Evolutionary conservation across 2,329 filamentous ascomycete genomes (phyloP).

Genomic region (Aspergillus texensis): DNA sequence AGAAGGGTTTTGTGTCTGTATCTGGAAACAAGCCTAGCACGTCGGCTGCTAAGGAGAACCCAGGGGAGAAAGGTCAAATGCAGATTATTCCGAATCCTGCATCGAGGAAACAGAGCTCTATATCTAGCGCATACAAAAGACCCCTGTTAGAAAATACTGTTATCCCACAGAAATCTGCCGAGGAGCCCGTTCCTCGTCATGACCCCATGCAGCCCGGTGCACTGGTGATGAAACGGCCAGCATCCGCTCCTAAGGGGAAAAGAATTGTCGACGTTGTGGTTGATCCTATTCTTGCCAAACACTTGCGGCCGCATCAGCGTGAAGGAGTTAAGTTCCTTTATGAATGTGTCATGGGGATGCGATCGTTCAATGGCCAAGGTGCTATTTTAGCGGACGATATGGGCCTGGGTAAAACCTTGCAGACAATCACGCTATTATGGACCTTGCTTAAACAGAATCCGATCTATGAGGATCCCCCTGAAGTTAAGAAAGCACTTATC

Average conservation of each 20-base stretch:
- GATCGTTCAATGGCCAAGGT: slow-evolving; percentile 66
- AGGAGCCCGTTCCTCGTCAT: slow-evolving; percentile 63
- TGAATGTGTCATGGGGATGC: slow-evolving; percentile 75
- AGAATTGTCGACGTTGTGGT: slow-evolving; percentile 72
- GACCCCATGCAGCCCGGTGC: slow-evolving; percentile 62
- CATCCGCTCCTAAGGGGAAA: slow-evolving; percentile 59
- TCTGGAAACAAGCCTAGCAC: slow-evolving; percentile 11
- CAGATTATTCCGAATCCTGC: slow-evolving; percentile 32
- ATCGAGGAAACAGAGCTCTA: slow-evolving; percentile 45
- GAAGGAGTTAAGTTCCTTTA: slow-evolving; percentile 73
- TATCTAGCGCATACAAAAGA: slow-evolving; percentile 60
- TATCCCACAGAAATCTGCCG: slow-evolving; percentile 48
- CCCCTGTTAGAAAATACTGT: slow-evolving; percentile 60
- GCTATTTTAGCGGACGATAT: slow-evolving; percentile 76
- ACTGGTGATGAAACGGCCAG: slow-evolving; percentile 68
- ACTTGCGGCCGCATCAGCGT: slow-evolving; percentile 68
- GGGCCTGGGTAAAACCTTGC: slow-evolving; percentile 73
- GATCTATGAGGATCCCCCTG: slow-evolving; percentile 59
- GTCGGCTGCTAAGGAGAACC: slow-evolving; percentile 15
- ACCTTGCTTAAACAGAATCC: slow-evolving; percentile 73
- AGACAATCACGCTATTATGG: slow-evolving; percentile 72
- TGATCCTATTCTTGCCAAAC: slow-evolving; percentile 65
- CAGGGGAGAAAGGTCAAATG: slow-evolving; percentile 15
- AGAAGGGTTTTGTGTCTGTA: slow-evolving; percentile 25
- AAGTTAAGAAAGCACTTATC: slow-evolving; percentile 71